Conservation (phyloP, 768 basidiomycete species). For the Leccinellum rugosiceps region DNA sequence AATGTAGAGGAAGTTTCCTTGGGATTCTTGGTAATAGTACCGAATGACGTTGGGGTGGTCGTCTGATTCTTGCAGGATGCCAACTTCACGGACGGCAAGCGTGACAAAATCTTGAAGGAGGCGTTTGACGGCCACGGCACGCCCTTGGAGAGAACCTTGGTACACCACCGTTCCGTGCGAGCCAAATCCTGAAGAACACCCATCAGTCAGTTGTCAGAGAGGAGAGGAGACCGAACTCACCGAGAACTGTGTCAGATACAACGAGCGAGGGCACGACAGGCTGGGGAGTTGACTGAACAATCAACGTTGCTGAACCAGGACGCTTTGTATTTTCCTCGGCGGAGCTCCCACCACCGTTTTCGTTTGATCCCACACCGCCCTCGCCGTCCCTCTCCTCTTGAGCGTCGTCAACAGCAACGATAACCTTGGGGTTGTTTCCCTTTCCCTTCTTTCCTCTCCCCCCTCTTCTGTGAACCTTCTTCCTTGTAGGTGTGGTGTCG, state of each 20-base stretch:
- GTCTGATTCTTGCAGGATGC: conserved; percentile 92
- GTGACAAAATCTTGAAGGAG: conserved; percentile 94
- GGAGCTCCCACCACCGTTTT: conserved; percentile 28
- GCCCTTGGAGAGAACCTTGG: conserved; percentile 91
- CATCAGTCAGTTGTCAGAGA: conserved; percentile 3
- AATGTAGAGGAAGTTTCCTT: conserved; percentile 93
- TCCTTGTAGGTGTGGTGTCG: conserved; percentile 42
- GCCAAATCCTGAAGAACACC: conserved; percentile 67
- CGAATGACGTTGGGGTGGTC: conserved; percentile 98
- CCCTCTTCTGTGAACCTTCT: conserved; percentile 36
- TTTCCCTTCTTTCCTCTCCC: conserved; percentile 53
- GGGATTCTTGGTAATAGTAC: conserved; percentile 95
- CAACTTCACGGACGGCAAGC: conserved; percentile 89
- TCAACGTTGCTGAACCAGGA: conserved; percentile 12
- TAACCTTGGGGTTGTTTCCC: conserved; percentile 30
- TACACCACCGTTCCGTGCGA: conserved; percentile 97
- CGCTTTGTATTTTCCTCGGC: conserved; percentile 17
- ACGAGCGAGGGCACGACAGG: conserved; percentile 47
- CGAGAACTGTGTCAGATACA: conserved; percentile 73
- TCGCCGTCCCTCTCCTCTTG: conserved; percentile 27
- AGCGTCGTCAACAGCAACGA: conserved; percentile 18
- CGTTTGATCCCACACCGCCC: conserved; percentile 31
- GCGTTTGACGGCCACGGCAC: conserved; percentile 98
- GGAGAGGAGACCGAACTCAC: conserved; percentile 39
- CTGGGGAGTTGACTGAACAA: conserved; percentile 25